Evolutionary conservation across 176 grass and related monocot species (phyloP).

Genomic region (Zea luxurians): DNA sequence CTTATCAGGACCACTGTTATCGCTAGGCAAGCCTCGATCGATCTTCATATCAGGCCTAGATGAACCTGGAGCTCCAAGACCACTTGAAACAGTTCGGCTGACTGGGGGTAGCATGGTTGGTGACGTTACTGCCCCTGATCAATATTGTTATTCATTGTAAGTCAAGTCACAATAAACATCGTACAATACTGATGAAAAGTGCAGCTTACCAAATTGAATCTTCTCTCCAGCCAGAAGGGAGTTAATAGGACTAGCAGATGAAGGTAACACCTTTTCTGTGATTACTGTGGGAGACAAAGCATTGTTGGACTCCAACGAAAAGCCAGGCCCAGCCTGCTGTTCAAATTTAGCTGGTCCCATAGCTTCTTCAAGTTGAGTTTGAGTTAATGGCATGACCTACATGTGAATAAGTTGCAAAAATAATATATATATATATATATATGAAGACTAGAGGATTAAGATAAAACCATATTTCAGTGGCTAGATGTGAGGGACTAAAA

Average conservation of each 20-base stretch:
- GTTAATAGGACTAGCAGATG: constrained; percentile 69
- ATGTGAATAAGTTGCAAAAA: constrained; percentile 36
- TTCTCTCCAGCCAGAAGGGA: constrained; percentile 88
- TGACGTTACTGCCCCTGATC: constrained; percentile 79
- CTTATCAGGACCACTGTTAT: constrained; percentile 45
- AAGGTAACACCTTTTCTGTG: constrained; percentile 50
- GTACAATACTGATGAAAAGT: constrained; percentile 33
- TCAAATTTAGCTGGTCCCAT: constrained; percentile 84
- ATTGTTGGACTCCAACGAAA: constrained; percentile 67
- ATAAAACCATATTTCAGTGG: constrained; percentile 33
- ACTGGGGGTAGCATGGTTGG: constrained; percentile 65
- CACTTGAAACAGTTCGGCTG: constrained; percentile 61
- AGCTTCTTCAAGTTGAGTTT: constrained; percentile 98
- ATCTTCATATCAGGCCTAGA: constrained; percentile 65
- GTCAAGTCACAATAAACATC: constrained; percentile 12
- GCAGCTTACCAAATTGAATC: constrained; percentile 93
- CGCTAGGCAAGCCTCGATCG: constrained; percentile 42
- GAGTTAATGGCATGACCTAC: constrained; percentile 92
- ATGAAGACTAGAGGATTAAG: constrained; percentile 13
- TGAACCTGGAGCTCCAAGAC: constrained; percentile 78
- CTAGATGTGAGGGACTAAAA: not conserved
- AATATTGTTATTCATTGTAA: constrained; percentile 37
- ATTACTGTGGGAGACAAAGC: constrained; percentile 41
- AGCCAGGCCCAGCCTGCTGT: constrained; percentile 47
- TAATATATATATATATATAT: not conserved